Base-by-base conservation (phyloP, 2,329 filamentous ascomycete species). In the Ceratocystis lukuohia region DNA sequence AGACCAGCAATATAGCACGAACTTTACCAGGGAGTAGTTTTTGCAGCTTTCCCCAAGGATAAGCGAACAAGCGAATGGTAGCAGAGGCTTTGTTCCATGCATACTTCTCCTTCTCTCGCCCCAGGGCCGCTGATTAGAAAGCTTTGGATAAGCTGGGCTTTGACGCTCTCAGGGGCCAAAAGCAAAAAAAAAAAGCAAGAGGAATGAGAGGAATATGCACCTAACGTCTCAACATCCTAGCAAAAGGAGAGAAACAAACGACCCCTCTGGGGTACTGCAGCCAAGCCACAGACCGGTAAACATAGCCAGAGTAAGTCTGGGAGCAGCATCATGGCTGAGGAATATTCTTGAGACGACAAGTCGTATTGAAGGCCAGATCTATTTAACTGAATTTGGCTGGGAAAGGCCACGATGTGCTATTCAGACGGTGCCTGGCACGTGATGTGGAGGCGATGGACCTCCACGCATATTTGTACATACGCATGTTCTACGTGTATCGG, bases 91-190 rank as follows among this genome's bases (percentile, higher is more conserved):
- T 59, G 28, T 59, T 59, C 56, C 17, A 59, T 59, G 56, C 56
- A 59, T 59, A 15, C 48, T 53, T 53, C 48, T 53, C 48, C 22
- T 30, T 57, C 53, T 57, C 53, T 56, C 5, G 53, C 6, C 25
- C 56, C 28, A 37, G 56, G 28, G 3, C 25, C 50, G 20, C 56
- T 59, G 56, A 59, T 59, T 59, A 59, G 56, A 30, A 59, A 59
- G 56, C 56, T 37, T 33, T 59, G 56, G 56, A 30, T 59, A 59
- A 37, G 56, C 56, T 37, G 28, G 56, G 56, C 56, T 59, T 59
- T 59, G 25, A 59, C 56, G 15, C 33, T 37, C 56, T 59, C 56
- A 59, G 56, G 56, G 56, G 56, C 12, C 30, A 37, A 20, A 56
- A 30, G 25, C 12, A 15, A 12, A 25, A 15, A 25, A 25, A 15